Evolutionary conservation across 73 alveolate species (phyloP).

Genomic region (Paramecium biaurelia): DNA sequence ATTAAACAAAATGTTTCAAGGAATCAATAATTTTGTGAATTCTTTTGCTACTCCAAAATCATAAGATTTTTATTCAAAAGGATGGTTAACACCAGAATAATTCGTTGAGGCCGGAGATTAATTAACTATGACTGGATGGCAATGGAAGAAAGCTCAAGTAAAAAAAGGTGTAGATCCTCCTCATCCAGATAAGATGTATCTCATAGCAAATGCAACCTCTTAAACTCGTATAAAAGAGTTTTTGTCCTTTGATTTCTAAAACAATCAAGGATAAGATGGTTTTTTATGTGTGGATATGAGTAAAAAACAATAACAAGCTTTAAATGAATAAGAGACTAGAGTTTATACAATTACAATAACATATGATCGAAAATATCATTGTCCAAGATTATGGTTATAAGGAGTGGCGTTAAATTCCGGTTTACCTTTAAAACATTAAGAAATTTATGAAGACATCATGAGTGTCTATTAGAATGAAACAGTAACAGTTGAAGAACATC

Average conservation of each 20-base stretch:
- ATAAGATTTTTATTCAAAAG: constrained; percentile 4
- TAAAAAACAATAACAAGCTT: background rate
- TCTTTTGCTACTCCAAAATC: constrained; percentile 36
- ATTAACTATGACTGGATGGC: constrained; percentile 52
- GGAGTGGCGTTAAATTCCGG: constrained; percentile 1
- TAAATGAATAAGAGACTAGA: background rate
- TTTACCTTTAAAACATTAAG: constrained; percentile 20
- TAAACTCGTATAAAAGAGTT: constrained; percentile 6
- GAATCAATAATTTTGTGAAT: constrained; percentile 41
- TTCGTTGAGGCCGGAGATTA: constrained; percentile 40
- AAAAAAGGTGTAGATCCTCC: constrained; percentile 31
- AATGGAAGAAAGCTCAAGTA: constrained; percentile 19
- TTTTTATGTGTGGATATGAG: constrained; percentile 43
- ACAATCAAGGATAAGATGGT: background rate
- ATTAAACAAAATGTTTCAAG: background rate
- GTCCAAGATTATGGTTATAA: constrained; percentile 45
- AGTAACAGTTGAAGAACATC: constrained; percentile 53
- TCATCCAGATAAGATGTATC: constrained; percentile 46
- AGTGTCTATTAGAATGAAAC: constrained; percentile 45
- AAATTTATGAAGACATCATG: constrained; percentile 40
- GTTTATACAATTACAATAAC: constrained; percentile 26
- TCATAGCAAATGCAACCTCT: constrained; percentile 46
- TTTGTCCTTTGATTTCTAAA: background rate
- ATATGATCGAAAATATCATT: constrained; percentile 36
- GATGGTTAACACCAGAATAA: constrained; percentile 48